Evolutionary conservation across 2,329 filamentous ascomycete species (phyloP).

Genomic region (Sarocladiaceae sp.): DNA sequence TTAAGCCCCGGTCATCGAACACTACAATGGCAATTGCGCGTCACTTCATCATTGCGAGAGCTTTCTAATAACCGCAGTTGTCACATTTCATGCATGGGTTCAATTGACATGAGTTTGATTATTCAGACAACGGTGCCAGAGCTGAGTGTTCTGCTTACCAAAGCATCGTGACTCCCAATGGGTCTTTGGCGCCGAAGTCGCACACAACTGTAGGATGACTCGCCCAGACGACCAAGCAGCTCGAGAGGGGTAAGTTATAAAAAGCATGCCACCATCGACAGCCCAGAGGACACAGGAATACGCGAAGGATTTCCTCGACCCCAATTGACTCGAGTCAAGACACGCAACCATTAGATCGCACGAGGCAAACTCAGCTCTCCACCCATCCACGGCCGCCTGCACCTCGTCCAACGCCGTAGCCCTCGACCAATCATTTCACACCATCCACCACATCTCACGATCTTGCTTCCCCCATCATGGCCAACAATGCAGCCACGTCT

Average conservation of each 20-base stretch:
- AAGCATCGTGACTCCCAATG: neutral
- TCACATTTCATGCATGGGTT: neutral
- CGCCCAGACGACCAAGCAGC: neutral
- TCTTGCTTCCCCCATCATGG: neutral
- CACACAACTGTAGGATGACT: neutral
- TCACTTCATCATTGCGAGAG: neutral
- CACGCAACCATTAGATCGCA: neutral
- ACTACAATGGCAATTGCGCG: no score
- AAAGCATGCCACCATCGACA: neutral
- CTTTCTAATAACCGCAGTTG: neutral
- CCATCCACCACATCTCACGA: neutral
- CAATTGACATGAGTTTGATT: no score
- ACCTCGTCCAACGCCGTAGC: neutral
- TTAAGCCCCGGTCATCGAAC: no score
- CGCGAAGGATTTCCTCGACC: neutral
- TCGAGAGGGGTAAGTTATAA: constrained; percentile 8
- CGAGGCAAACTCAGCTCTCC: neutral
- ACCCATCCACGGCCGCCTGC: neutral
- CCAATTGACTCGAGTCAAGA: neutral
- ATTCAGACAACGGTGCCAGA: no score
- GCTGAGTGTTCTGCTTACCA: constrained; percentile 5
- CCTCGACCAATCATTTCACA: constrained; percentile 9
- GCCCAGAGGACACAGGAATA: no score
- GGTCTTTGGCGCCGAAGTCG: neutral
- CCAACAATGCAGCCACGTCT: neutral